These are phyloP conservation scores for Chlorella sp. DNA, from an alignment of 139 green algal species.

Conservation along the genomic window DNA sequence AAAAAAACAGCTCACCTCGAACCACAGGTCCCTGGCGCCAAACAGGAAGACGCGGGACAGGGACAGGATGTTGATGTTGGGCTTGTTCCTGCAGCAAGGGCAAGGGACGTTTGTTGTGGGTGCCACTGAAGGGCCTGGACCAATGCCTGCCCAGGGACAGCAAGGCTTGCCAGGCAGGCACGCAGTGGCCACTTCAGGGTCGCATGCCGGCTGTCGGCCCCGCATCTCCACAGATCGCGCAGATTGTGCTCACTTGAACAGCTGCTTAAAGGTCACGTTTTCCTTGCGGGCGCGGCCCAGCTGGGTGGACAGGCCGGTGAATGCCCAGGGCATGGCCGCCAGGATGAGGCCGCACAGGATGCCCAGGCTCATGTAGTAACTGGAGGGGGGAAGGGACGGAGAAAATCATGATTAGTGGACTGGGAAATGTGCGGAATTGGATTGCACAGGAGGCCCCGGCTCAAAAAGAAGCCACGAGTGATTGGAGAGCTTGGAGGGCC, in stretches of 20 bases:
- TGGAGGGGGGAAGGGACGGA: background rate
- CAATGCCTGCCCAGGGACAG: no score
- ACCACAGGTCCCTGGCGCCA: conserved; percentile 84
- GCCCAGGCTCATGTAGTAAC: conserved; percentile 76
- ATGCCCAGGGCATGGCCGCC: conserved; percentile 78
- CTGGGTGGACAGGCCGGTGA: conserved; percentile 56
- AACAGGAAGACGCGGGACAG: conserved; percentile 77
- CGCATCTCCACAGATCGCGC: no score
- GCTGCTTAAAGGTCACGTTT: conserved; percentile 63
- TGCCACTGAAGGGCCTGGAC: no score
- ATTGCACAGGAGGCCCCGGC: background rate
- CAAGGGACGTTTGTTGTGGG: no score
- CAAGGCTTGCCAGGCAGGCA: no score
- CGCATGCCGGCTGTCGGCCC: no score
- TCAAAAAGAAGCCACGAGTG: background rate
- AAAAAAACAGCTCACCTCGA: conserved; percentile 60
- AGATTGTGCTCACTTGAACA: conserved; percentile 63
- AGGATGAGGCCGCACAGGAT: conserved; percentile 72
- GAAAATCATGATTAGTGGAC: background rate
- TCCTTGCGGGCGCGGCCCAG: conserved; percentile 73
- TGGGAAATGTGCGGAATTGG: background rate
- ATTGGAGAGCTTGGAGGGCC: no score
- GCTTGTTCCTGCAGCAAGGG: conserved; percentile 31
- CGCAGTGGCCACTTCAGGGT: no score
- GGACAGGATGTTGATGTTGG: conserved; percentile 83